Evolutionary conservation across 2,329 filamentous ascomycete species (phyloP).

Genomic region (Talaromyces sp.): DNA sequence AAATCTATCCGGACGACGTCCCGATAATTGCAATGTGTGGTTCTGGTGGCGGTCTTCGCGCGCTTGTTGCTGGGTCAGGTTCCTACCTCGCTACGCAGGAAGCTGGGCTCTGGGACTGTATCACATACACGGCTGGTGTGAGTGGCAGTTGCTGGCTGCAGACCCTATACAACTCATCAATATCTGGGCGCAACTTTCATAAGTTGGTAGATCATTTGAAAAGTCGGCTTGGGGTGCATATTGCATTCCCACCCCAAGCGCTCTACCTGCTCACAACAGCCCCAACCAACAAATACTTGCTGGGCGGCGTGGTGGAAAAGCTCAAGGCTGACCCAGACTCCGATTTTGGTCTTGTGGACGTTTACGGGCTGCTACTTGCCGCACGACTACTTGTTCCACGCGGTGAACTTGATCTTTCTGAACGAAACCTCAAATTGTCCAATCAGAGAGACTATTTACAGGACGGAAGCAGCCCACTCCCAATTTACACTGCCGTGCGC

Average conservation of each 20-base stretch:
- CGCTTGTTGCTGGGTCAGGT: conserved; percentile 83
- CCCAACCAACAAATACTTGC: conserved; percentile 86
- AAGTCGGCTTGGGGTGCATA: conserved; percentile 76
- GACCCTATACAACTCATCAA: conserved; percentile 75
- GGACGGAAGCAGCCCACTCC: conserved; percentile 75
- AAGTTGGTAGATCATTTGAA: conserved; percentile 81
- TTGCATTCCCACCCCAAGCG: conserved; percentile 84
- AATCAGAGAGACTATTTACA: conserved; percentile 74
- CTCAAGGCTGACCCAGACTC: conserved; percentile 75
- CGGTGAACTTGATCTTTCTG: conserved; percentile 72
- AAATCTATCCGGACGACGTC: conserved; percentile 89
- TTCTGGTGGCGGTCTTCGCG: conserved; percentile 84
- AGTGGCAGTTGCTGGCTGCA: conserved; percentile 97
- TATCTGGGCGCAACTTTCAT: conserved; percentile 63
- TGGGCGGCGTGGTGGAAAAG: conserved; percentile 88
- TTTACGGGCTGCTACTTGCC: conserved; percentile 83
- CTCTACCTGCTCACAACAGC: conserved; percentile 77
- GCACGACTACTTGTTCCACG: conserved; percentile 81
- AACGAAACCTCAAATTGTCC: conserved; percentile 82
- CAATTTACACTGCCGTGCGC: conserved; percentile 91
- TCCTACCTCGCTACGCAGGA: conserved; percentile 81
- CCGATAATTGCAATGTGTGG: conserved; percentile 91
- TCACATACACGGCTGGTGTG: conserved; percentile 91
- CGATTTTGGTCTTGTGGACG: conserved; percentile 84
- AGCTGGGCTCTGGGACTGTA: conserved; percentile 85